phyloP scores from a whole-genome alignment of 2,329 filamentous ascomycete genomes.

The Pyrenochaeta sp. region DNA sequence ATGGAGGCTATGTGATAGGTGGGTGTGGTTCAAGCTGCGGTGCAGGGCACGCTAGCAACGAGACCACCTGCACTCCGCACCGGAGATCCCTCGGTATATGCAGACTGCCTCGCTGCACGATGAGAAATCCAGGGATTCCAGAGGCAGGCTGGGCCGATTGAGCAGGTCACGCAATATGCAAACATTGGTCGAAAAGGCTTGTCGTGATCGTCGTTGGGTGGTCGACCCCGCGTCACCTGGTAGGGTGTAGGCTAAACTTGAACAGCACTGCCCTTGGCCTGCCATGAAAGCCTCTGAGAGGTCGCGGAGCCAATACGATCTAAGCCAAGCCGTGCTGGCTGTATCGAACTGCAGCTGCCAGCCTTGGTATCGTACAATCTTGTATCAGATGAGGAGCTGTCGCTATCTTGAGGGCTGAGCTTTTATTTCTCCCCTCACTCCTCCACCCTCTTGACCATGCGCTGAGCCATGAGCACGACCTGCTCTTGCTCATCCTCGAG shows the following conservation, averaged over 20 bases:
- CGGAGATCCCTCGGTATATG: too few relatives aligned
- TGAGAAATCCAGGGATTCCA: too few relatives aligned
- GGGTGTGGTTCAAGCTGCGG: too few relatives aligned
- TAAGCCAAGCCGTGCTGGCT: conserved; percentile 18
- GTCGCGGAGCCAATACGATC: conserved; percentile 7
- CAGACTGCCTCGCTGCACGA: too few relatives aligned
- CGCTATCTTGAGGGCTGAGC: conserved; percentile 9
- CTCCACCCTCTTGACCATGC: conserved; percentile 4
- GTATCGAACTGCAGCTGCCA: conserved; percentile 19
- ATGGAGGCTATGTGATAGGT: too few relatives aligned
- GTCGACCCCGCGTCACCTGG: conserved; percentile 26
- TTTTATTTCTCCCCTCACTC: conserved; percentile 5
- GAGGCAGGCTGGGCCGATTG: too few relatives aligned
- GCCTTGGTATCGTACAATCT: conserved; percentile 18
- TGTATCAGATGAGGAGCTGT: conserved; percentile 20
- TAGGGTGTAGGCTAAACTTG: conserved; percentile 20
- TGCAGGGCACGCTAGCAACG: too few relatives aligned
- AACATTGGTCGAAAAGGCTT: conserved; percentile 1
- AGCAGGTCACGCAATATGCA: conserved; percentile 6
- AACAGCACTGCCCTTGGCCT: conserved; percentile 18
- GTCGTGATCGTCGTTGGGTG: conserved; percentile 9
- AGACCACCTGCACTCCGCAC: too few relatives aligned
- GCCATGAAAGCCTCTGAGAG: conserved; percentile 14
- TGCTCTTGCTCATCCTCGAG: conserved; percentile 2
- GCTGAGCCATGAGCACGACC: conserved; percentile 11